These are phyloP conservation scores for Aureobasidium mangrovei DNA, from an alignment of 2,329 filamentous ascomycete genomes.

Conservation along the genomic window DNA sequence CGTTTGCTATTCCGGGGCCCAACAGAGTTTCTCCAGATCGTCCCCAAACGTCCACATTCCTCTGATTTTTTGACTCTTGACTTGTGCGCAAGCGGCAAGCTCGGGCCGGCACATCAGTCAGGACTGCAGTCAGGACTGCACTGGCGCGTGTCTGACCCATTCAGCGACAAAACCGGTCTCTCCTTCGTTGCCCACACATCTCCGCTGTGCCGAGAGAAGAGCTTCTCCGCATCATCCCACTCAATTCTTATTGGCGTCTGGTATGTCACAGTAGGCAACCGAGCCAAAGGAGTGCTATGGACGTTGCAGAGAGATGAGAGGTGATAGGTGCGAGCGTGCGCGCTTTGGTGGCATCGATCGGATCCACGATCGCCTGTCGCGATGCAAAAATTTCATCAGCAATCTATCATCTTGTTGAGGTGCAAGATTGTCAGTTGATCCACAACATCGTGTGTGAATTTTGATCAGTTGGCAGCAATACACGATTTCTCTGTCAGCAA, in stretches of 20 bases:
- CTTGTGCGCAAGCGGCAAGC: conserved; percentile 12
- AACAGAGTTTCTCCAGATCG: conserved; percentile 10
- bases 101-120: conserved; percentile 11
- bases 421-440: neutral
- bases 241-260: neutral
- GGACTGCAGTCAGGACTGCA: neutral
- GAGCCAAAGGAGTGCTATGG: neutral
- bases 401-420: neutral
- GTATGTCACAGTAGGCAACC: neutral
- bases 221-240: conserved; percentile 1
- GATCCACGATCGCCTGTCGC: conserved; percentile 1
- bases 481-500: conserved; percentile 6
- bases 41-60: conserved; percentile 10
- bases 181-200: conserved; percentile 3
- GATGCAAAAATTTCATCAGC: conserved; percentile 2
- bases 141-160: conserved; percentile 1
- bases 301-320: neutral
- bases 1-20: conserved; percentile 8
- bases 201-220: conserved; percentile 4
- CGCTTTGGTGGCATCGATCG: neutral
- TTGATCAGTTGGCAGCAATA: neutral
- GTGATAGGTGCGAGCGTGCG: neutral
- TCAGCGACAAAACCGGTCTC: conserved; percentile 2
- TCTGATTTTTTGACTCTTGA: conserved; percentile 8
- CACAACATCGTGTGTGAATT: conserved; percentile 3